Base-by-base conservation (phyloP, 257 asterid species). In the Leptodermis oblonga region DNA sequence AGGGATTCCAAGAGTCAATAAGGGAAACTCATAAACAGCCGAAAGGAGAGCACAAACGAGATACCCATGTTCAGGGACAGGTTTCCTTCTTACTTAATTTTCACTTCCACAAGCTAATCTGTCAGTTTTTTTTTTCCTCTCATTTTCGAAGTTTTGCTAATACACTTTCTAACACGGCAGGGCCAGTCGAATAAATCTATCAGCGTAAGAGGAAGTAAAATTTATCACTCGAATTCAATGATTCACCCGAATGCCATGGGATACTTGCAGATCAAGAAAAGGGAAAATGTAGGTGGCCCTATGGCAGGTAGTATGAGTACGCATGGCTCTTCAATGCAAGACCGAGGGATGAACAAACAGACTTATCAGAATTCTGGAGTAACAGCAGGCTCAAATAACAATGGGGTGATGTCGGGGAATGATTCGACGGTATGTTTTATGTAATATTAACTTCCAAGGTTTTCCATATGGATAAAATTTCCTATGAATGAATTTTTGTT, bases 181-280 rank as follows among this genome's bases (percentile, higher is more conserved):
- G 82, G 74, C 51, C 78, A 76, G 55, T 70, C 85, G 26, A 80
- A 73, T 48, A 80, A 73, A 70, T 74, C 80, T 81, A 81, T 67
- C 13, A 80, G 88, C 59, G 82, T 80, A 17, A 83, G 79, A 82
- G 78, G 77, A 79, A 85, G 61, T 1, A 85, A 80, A 46, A 73
- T 75, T 68, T 42, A 80, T 75, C 90, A 83, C 72, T 82, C 96
- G 18, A 85, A 68, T 77, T 83, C 96, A 23, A 87, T 78, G 85
- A 70, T 87, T 73, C 96, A 87, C 74, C 98, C 90, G 5, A 86
- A 77, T 45, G 85, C 90, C 52, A 70, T 53, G 20, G 87, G 80
- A 22, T 73, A 83, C 53, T 56, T 81, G 6, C 72, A 86, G 85
- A 73, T 71, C 67, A 79, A 72, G 53, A 83, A 78, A 28, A 72